These are phyloP conservation scores for Fusarium annulatum DNA, from an alignment of 2,329 filamentous ascomycete genomes.

Conservation along the genomic window DNA sequence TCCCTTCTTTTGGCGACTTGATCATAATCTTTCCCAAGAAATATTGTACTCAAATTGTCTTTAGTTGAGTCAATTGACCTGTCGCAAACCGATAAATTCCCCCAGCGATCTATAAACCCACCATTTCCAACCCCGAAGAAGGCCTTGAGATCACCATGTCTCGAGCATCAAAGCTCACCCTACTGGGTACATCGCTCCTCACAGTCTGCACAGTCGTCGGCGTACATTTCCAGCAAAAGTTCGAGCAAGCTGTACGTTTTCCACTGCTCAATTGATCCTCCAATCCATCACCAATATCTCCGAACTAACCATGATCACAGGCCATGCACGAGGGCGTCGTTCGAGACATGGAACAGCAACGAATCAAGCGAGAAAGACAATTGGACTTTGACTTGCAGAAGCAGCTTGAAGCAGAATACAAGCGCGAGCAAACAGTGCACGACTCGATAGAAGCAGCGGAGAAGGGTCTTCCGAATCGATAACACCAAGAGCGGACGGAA, in stretches of 20 bases:
- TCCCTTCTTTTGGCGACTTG: conserved; percentile 18
- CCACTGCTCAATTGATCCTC: not conserved
- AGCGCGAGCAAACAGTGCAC: conserved; percentile 84
- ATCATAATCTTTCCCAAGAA: conserved; percentile 5
- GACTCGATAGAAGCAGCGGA: conserved; percentile 47
- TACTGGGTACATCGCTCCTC: conserved; percentile 80
- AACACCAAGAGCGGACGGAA: not conserved
- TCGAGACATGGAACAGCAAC: conserved; percentile 93
- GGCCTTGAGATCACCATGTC: conserved; percentile 72
- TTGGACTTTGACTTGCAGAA: conserved; percentile 95
- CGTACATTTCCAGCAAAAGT: conserved; percentile 89
- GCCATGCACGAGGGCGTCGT: conserved; percentile 96
- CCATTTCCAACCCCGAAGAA: not conserved
- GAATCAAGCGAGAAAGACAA: conserved; percentile 88
- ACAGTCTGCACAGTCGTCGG: conserved; percentile 81
- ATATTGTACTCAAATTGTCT: not conserved
- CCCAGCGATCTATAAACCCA: not conserved
- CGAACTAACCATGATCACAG: conserved; percentile 56
- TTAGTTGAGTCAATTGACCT: not conserved
- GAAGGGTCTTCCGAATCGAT: conserved; percentile 43
- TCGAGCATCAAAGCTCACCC: conserved; percentile 85
- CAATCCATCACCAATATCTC: not conserved
- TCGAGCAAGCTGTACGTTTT: conserved; percentile 79
- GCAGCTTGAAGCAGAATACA: conserved; percentile 87
- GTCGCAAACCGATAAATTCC: fast-evolving